Evolutionary conservation across 805 yeast species (phyloP).

Genomic region (Priceomyces melissophilus): DNA sequence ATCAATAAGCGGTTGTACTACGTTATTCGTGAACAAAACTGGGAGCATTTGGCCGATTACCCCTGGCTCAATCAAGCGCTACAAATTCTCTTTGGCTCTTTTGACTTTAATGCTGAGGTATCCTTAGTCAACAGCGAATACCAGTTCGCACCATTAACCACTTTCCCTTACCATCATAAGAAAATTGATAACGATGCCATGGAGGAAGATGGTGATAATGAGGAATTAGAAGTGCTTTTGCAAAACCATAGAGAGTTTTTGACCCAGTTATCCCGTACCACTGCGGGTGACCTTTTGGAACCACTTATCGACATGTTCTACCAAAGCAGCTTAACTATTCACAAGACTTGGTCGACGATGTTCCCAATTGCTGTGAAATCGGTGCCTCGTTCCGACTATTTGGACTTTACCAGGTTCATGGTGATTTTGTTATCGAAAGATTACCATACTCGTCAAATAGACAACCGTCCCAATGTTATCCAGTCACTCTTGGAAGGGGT

Average conservation of each 20-base stretch:
- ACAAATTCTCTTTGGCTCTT: conserved; percentile 78
- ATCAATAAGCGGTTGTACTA: conserved; percentile 78
- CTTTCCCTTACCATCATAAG: conserved; percentile 32
- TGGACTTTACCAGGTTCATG: conserved; percentile 78
- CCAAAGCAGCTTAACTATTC: conserved; percentile 74
- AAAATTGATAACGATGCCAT: conserved; percentile 18
- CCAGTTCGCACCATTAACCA: conserved; percentile 50
- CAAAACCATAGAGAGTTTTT: conserved; percentile 29
- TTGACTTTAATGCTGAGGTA: conserved; percentile 50
- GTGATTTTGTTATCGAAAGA: conserved; percentile 82
- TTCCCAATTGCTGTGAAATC: conserved; percentile 80
- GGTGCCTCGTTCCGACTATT: conserved; percentile 73
- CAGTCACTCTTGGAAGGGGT: conserved; percentile 81
- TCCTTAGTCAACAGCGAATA: conserved; percentile 46
- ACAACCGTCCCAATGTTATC: conserved; percentile 80
- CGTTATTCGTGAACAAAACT: conserved; percentile 89
- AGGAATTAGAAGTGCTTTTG: conserved; percentile 19
- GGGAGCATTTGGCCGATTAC: conserved; percentile 93
- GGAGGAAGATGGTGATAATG: conserved; percentile 25
- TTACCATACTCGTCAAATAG: conserved; percentile 88
- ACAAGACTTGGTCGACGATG: conserved; percentile 75
- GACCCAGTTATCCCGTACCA: conserved; percentile 25
- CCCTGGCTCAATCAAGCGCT: conserved; percentile 94
- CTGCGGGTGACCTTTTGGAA: conserved; percentile 57
- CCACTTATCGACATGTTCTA: conserved; percentile 82